A percentile compares a stretch with the other conserved stretches of the same genome.
Evolutionary conservation across 768 basidiomycete genomes (phyloP).

Genomic region (Macrolepiota fuliginosa): DNA sequence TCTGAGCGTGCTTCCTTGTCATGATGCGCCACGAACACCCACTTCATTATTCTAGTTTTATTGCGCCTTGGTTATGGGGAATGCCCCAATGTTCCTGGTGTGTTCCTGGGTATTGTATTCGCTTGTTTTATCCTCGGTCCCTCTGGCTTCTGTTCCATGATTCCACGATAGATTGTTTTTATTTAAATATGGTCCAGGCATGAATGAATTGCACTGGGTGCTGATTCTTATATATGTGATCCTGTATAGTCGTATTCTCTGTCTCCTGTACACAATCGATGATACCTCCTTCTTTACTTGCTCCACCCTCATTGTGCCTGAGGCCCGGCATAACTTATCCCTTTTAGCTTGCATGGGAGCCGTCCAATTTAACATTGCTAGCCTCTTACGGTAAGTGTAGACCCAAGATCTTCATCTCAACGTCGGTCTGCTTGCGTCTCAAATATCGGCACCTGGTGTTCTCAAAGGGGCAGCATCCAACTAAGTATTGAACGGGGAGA

Average conservation of each 20-base stretch:
- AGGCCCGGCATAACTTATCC: background rate
- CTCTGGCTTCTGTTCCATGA: background rate
- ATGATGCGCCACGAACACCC: background rate
- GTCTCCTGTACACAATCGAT: background rate
- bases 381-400: background rate
- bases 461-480: too few relatives aligned
- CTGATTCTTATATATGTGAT: background rate
- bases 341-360: too few relatives aligned
- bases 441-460: too few relatives aligned
- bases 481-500: background rate
- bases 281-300: background rate
- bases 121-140: background rate
- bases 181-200: background rate
- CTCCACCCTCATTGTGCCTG: background rate
- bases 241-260: background rate
- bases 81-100: background rate
- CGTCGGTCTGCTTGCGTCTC: too few relatives aligned
- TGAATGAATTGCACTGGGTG: background rate
- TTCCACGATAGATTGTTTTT: background rate
- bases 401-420: background rate
- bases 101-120: background rate
- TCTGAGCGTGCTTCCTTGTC: constrained; percentile 5
- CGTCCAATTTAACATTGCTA: too few relatives aligned
- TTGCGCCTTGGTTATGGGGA: background rate
- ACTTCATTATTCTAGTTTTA: background rate